These are phyloP conservation scores for Kwoniella botswanensis DNA, from an alignment of 768 basidiomycete genomes.

Conservation along the genomic window DNA sequence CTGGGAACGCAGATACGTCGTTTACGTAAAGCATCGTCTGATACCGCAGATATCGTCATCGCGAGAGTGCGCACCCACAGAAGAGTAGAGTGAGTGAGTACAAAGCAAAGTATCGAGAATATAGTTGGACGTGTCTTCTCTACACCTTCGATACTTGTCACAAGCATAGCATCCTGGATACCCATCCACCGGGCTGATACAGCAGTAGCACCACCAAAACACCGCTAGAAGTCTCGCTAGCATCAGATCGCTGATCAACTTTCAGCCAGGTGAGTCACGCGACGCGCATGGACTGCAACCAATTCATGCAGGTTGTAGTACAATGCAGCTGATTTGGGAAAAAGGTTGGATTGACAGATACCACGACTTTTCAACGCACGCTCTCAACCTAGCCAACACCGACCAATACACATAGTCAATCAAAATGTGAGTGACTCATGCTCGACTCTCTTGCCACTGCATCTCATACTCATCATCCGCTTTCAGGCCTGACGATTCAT, in stretches of 20 bases:
- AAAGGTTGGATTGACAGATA: conserved; percentile 5
- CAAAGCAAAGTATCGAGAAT: not conserved
- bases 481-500: conserved; percentile 17
- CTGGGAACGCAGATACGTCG: no score
- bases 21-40: no score
- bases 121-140: not conserved
- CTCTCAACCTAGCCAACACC: not conserved
- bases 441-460: not conserved
- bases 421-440: not conserved
- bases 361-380: conserved; percentile 3
- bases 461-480: not conserved
- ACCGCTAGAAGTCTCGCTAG: not conserved
- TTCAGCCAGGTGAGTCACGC: conserved; percentile 10
- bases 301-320: not conserved
- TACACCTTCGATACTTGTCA: not conserved
- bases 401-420: not conserved
- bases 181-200: not conserved
- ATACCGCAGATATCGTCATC: no score
- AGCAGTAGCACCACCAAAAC: not conserved
- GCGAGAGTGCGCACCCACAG: no score
- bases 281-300: not conserved
- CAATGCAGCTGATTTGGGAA: not conserved
- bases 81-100: not conserved
- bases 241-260: not conserved
- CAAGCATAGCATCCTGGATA: not conserved